Evolutionary conservation across 2,329 filamentous ascomycete genomes (phyloP), one percentile per base, ranked within the genome.

Genomic region (Didymosphaeria variabile): DNA sequence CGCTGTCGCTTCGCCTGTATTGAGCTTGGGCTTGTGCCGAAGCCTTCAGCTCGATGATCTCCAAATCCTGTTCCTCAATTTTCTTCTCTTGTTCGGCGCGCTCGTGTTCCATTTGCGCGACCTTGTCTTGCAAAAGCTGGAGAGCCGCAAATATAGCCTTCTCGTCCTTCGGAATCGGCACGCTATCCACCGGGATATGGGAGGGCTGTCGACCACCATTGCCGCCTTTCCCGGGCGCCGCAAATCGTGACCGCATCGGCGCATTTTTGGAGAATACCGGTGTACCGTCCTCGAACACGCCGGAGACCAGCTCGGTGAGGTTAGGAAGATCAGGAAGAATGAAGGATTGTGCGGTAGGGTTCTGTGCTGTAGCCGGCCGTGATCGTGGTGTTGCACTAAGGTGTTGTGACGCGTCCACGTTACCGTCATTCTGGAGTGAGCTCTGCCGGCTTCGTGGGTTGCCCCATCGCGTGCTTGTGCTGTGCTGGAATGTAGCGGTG

Each of bases 61-160:
- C 82, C 19, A 82, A 73, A 45, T 86, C 83, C 55, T 85, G 79
- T 29, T 84, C 81, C 49, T 85, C 81, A 17, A 85, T 74, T 60
- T 77, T 80, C 66, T 76, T 80, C 61, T 86, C 83, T 6, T 77
- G 73, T 53, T 85, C 82, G 7, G 81, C 81, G 58, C 86, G 86
- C 63, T 86, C 84, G 55, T 79, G 76, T 68, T 90, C 86, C 50
- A 89, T 78, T 53, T 85, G 80, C 0, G 82, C 78, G 44, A 88
- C 82, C 68, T 85, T 86, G 45, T 87, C 86, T 65, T 88, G 83
- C 12, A 89, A 75, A 19, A 86, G 76, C 55, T 87, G 82, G 17
- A 90, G 77, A 12, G 86, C 86, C n/a, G 85, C 81, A 68, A 87
- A 88, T 51, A 90, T 83, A 2, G 84, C 84, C 72, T 89, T 88